phyloP scores from a whole-genome alignment of 1,284 basidiomycete genomes.

The Cryptococcus hybrid region DNA sequence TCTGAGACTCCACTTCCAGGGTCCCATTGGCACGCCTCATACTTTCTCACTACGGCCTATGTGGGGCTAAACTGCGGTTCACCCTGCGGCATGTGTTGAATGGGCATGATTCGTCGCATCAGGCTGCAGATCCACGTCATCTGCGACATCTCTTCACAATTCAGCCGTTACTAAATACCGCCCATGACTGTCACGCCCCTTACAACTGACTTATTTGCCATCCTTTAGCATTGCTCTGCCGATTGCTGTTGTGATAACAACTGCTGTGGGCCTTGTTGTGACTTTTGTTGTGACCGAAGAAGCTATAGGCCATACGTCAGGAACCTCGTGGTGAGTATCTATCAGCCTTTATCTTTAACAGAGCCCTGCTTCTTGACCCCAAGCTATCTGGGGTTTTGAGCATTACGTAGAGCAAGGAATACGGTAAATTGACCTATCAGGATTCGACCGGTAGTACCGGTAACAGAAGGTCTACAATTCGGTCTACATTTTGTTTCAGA shows the following conservation, averaged over 20 bases:
- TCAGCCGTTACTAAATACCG: too few species aligned
- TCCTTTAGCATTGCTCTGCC: conserved; percentile 10
- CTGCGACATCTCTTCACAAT: too few species aligned
- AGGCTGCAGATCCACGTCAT: too few species aligned
- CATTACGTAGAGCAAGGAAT: not conserved
- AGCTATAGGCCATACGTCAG: not conserved
- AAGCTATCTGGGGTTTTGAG: not conserved
- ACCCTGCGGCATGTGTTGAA: too few species aligned
- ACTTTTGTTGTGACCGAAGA: conserved; percentile 13
- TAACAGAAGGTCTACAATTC: too few species aligned
- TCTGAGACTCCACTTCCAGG: not conserved
- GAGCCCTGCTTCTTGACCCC: too few species aligned
- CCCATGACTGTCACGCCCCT: not conserved
- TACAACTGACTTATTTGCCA: not conserved
- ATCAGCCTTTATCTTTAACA: too few species aligned
- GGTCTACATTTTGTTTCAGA: too few species aligned
- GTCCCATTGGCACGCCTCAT: too few species aligned
- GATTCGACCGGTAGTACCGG: too few species aligned
- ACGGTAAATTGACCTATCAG: not conserved
- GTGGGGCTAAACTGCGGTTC: not conserved
- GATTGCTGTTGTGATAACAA: conserved; percentile 19
- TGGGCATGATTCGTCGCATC: too few species aligned
- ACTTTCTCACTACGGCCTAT: not conserved
- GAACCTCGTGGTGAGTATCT: conserved; percentile 7
- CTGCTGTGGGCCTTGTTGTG: conserved; percentile 14